phyloP scores from a whole-genome alignment of 768 basidiomycete species.

The Hysterangium stoloniferum region DNA sequence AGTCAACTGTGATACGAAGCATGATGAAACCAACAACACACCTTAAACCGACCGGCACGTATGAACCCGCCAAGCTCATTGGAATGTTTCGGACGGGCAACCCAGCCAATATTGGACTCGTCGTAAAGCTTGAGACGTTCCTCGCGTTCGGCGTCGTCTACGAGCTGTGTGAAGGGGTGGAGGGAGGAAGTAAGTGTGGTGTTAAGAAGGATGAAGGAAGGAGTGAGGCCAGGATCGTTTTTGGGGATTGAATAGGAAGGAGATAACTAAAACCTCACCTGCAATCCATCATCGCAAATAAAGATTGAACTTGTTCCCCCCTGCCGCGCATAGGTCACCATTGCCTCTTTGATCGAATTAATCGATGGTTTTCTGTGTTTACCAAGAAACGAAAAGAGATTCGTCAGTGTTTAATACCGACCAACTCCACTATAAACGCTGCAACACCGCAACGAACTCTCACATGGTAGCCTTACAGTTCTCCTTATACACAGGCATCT shows the following conservation, averaged over 20 bases:
- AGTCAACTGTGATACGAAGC: no score
- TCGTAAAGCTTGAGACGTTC: constrained; percentile 46
- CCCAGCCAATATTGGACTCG: constrained; percentile 50
- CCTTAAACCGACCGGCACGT: constrained; percentile 42
- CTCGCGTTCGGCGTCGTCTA: constrained; percentile 38
- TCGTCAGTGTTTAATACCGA: neutral
- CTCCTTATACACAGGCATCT: constrained; percentile 56
- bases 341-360: constrained; percentile 49
- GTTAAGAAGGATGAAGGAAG: neutral
- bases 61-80: constrained; percentile 33
- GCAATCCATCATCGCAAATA: constrained; percentile 57
- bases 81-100: constrained; percentile 49
- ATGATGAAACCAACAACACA: neutral
- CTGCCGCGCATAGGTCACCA: constrained; percentile 58
- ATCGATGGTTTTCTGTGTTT: constrained; percentile 41
- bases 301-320: constrained; percentile 54
- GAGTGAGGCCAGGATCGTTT: no score
- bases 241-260: no score
- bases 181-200: neutral
- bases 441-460: constrained; percentile 20
- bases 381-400: neutral
- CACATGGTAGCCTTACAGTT: constrained; percentile 43
- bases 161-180: constrained; percentile 14
- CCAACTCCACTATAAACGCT: no score
- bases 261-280: constrained; percentile 26